These are phyloP conservation scores for Talaromyces funiculosus DNA, from an alignment of 2,329 filamentous ascomycete species.

Conservation along the genomic window DNA sequence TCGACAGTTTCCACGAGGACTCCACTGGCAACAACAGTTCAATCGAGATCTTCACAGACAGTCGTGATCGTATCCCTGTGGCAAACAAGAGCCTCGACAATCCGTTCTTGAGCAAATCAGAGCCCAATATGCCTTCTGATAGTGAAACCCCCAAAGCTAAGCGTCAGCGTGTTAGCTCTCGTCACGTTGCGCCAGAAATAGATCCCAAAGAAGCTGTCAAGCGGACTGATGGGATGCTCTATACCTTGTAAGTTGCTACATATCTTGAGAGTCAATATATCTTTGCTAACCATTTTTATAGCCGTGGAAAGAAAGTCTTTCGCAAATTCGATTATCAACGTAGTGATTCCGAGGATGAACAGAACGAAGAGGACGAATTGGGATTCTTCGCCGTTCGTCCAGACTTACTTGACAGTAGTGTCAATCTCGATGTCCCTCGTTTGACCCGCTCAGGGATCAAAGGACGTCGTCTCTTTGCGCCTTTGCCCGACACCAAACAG, in stretches of 20 bases:
- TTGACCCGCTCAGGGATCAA: slow-evolving; percentile 55
- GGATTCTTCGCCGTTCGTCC: slow-evolving; percentile 38
- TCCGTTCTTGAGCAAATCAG: slow-evolving; percentile 47
- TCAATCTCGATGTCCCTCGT: slow-evolving; percentile 36
- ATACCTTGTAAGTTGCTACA: slow-evolving; percentile 52
- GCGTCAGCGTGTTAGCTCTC: slow-evolving; percentile 30
- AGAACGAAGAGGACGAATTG: slow-evolving; percentile 33
- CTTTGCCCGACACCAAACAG: slow-evolving; percentile 37
- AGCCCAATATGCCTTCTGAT: slow-evolving; percentile 23
- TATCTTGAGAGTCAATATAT: background rate
- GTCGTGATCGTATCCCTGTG: slow-evolving; percentile 55
- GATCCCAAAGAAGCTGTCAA: slow-evolving; percentile 47
- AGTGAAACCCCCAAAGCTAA: slow-evolving; percentile 27
- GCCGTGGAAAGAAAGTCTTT: slow-evolving; percentile 58
- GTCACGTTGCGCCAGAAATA: slow-evolving; percentile 33
- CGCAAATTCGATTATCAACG: slow-evolving; percentile 45
- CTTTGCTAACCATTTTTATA: slow-evolving; percentile 22
- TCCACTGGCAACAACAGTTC: slow-evolving; percentile 28
- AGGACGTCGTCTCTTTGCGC: slow-evolving; percentile 53
- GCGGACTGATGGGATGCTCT: slow-evolving; percentile 55
- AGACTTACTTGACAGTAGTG: slow-evolving; percentile 30
- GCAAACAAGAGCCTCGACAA: slow-evolving; percentile 49
- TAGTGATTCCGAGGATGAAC: slow-evolving; percentile 36
- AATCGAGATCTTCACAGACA: slow-evolving; percentile 59
- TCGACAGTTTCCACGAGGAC: slow-evolving; percentile 39